phyloP scores from a whole-genome alignment of 2,329 filamentous ascomycete genomes.

The Gyromitra esculenta region DNA sequence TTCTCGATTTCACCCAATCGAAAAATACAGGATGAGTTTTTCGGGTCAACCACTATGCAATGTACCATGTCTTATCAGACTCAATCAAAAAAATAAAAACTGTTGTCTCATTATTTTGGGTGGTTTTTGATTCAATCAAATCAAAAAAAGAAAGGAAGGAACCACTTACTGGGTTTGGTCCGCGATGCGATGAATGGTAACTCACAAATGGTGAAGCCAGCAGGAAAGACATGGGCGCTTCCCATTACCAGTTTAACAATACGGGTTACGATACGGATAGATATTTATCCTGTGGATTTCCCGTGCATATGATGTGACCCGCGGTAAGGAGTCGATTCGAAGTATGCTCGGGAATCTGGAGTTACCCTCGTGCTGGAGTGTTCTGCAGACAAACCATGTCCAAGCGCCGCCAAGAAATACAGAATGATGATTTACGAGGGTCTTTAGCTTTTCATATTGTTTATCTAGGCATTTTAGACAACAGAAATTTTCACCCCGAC shows the following conservation, averaged over 20 bases:
- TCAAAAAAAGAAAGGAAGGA: neutral
- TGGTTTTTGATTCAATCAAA: neutral
- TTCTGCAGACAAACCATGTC: neutral
- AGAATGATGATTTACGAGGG: constrained; percentile 6
- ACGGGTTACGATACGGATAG: neutral
- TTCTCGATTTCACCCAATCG: neutral
- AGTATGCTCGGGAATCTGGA: constrained; percentile 1
- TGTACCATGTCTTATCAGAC: neutral
- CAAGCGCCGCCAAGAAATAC: neutral
- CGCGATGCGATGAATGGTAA: neutral
- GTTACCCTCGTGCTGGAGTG: neutral
- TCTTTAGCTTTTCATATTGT: neutral
- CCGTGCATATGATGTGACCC: constrained; percentile 19
- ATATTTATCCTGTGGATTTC: constrained; percentile 12
- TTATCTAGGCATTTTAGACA: neutral
- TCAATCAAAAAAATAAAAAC: neutral
- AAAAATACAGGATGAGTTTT: neutral
- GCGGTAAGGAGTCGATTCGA: constrained; percentile 15
- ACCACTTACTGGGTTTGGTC: neutral
- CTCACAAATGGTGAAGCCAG: too few relatives aligned
- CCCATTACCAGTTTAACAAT: constrained; percentile 3
- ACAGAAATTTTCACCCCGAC: neutral
- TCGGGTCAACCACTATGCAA: neutral
- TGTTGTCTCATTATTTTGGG: neutral
- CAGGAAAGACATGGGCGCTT: constrained; percentile 6